A percentile compares a stretch with the other conserved stretches of the same genome.
Evolutionary conservation across 2,329 filamentous ascomycete genomes (phyloP).

Genomic region (Pseudocercospora fuligena): DNA sequence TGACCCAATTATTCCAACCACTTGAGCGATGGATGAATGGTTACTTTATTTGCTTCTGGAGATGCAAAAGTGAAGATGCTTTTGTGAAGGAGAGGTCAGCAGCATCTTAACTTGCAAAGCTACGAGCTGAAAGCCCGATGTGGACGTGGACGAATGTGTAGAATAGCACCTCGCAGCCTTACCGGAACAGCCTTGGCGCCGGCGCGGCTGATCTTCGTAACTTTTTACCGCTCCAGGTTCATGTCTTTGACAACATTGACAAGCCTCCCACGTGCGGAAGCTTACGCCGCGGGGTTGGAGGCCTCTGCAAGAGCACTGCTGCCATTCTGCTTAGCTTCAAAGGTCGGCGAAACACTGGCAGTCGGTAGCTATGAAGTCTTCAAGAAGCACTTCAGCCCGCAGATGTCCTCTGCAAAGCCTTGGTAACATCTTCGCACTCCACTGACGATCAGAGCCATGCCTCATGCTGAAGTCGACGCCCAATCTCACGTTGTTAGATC

Average conservation of each 20-base stretch:
- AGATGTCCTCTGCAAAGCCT: neutral
- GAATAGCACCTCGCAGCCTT: neutral
- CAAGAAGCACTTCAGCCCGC: neutral
- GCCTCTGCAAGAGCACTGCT: neutral
- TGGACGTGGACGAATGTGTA: too few species aligned
- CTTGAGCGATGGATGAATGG: neutral
- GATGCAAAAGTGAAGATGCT: neutral
- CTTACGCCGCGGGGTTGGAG: neutral
- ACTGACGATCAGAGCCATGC: neutral
- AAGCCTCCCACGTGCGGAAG: neutral
- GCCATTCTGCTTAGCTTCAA: neutral
- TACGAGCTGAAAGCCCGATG: neutral
- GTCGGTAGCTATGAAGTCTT: neutral
- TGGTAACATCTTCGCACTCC: neutral
- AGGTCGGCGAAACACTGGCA: neutral
- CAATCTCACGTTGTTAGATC: slow-evolving; percentile 8
- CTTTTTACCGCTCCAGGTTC: neutral
- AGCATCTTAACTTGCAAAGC: neutral
- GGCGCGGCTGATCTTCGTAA: neutral
- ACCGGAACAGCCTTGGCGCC: neutral
- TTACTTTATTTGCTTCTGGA: neutral
- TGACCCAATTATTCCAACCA: neutral
- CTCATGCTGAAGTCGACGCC: neutral
- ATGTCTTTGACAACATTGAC: neutral
- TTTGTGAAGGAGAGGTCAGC: neutral